phyloP scores from a whole-genome alignment of 257 asterid genomes.

The Jaltomata sinuosa region DNA sequence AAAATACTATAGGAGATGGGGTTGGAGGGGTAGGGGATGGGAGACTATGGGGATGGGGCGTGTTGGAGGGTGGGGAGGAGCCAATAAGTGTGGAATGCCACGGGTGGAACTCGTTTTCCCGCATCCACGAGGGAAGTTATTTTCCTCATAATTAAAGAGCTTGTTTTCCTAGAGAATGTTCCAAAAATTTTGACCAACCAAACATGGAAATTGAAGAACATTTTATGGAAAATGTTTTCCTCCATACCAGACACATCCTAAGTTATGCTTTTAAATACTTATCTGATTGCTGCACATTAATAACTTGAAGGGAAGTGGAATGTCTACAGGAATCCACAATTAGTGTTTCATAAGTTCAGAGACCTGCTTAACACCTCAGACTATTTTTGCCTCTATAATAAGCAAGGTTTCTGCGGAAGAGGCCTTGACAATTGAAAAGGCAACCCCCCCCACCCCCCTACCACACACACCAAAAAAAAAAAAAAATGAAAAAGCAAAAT shows the following conservation, averaged over 20 bases:
- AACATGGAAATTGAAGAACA: background rate
- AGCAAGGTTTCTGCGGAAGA: background rate
- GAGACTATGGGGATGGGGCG: background rate
- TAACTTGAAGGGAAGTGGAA: background rate
- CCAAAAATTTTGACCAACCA: background rate
- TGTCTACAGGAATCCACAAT: background rate
- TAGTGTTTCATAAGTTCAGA: background rate
- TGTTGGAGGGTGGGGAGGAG: background rate
- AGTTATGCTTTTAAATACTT: background rate
- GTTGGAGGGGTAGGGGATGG: background rate
- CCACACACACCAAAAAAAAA: background rate
- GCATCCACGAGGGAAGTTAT: background rate
- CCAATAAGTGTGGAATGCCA: background rate
- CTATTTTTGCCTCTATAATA: background rate
- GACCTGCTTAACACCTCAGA: background rate
- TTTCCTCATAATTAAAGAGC: background rate
- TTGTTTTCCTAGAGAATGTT: background rate
- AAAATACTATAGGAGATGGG: background rate
- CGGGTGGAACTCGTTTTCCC: too few species aligned
- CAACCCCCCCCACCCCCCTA: background rate
- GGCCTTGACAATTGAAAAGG: background rate
- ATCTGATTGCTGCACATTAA: background rate
- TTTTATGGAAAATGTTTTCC: background rate
- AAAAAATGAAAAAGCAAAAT: background rate
- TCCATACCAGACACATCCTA: background rate